A percentile compares a stretch with the other conserved stretches of the same genome.
Conservation (phyloP, 2,329 filamentous ascomycete species). For the Pseudovirgaria hyperparasitica region DNA sequence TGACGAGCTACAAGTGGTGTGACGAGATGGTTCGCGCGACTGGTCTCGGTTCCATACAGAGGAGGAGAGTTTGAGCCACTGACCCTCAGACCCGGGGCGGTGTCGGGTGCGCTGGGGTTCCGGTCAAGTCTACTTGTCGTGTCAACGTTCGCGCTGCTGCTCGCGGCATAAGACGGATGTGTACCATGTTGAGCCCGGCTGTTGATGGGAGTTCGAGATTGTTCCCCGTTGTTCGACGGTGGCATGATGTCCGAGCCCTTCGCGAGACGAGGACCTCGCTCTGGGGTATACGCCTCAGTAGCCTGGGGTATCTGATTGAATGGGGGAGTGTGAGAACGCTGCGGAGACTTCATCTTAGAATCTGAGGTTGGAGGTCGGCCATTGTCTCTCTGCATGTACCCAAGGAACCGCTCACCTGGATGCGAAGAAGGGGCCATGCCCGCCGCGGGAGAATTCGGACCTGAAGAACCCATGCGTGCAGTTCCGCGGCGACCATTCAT, state of each 20-base stretch:
- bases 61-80: slow-evolving; percentile 23
- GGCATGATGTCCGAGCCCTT: slow-evolving; percentile 14
- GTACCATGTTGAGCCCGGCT: no score
- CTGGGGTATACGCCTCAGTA: slow-evolving; percentile 41
- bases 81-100: slow-evolving; percentile 18
- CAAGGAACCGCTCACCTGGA: slow-evolving; percentile 36
- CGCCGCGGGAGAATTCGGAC: slow-evolving; percentile 50
- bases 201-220: slow-evolving; percentile 18
- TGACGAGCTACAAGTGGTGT: slow-evolving; percentile 63
- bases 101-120: slow-evolving; percentile 17
- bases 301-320: slow-evolving; percentile 34
- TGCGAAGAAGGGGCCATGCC: slow-evolving; percentile 43
- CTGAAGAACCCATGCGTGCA: slow-evolving; percentile 44
- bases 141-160: no score
- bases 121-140: no score
- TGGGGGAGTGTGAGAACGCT: slow-evolving; percentile 35
- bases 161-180: no score
- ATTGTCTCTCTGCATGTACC: slow-evolving; percentile 17
- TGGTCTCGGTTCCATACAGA: slow-evolving; percentile 14
- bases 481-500: slow-evolving; percentile 28
- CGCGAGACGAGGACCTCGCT: slow-evolving; percentile 34
- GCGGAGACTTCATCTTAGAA: slow-evolving; percentile 25
- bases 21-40: slow-evolving; percentile 27
- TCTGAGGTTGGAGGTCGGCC: slow-evolving; percentile 9
- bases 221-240: slow-evolving; percentile 16